A percentile compares a stretch with the other conserved stretches of the same genome.
phyloP scores from a whole-genome alignment of 2,329 filamentous ascomycete genomes.

The Thelonectria discophora region DNA sequence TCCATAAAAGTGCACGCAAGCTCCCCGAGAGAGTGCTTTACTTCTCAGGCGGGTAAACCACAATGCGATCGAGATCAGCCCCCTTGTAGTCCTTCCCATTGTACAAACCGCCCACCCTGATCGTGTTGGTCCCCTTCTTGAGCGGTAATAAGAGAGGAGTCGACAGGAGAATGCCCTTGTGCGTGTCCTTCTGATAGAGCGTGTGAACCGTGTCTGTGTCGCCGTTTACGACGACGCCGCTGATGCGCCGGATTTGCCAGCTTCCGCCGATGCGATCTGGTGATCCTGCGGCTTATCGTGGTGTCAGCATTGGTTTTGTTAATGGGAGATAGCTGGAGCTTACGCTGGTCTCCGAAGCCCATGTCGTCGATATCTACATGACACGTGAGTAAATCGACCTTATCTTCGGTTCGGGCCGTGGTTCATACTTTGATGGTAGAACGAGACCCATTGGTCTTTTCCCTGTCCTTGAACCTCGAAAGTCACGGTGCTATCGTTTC shows the following conservation, averaged over 20 bases:
- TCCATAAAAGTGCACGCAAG: too few relatives aligned
- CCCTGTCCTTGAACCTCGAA: slow-evolving; percentile 59
- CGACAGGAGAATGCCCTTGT: slow-evolving; percentile 67
- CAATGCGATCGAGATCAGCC: slow-evolving; percentile 66
- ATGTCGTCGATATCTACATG: slow-evolving; percentile 64
- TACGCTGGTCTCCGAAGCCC: slow-evolving; percentile 64
- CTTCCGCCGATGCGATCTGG: slow-evolving; percentile 68
- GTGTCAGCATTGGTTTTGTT: background rate
- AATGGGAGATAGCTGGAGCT: slow-evolving; percentile 21
- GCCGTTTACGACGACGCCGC: slow-evolving; percentile 67
- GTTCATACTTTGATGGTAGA: slow-evolving; percentile 60
- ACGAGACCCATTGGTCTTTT: slow-evolving; percentile 62
- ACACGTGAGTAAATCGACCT: background rate
- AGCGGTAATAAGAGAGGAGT: slow-evolving; percentile 64
- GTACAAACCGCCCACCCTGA: slow-evolving; percentile 64
- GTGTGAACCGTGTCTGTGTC: slow-evolving; percentile 54
- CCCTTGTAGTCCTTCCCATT: slow-evolving; percentile 67
- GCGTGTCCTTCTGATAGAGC: slow-evolving; percentile 61
- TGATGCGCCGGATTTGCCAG: slow-evolving; percentile 68
- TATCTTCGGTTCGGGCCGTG: too few relatives aligned
- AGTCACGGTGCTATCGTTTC: slow-evolving; percentile 61
- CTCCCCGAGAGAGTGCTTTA: slow-evolving; percentile 5
- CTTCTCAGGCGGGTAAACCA: slow-evolving; percentile 66
- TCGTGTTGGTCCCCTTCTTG: slow-evolving; percentile 62
- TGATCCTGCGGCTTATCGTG: slow-evolving; percentile 56